Evolutionary conservation across 2,329 filamentous ascomycete species (phyloP).

Genomic region (Furcasterigmium furcatum): DNA sequence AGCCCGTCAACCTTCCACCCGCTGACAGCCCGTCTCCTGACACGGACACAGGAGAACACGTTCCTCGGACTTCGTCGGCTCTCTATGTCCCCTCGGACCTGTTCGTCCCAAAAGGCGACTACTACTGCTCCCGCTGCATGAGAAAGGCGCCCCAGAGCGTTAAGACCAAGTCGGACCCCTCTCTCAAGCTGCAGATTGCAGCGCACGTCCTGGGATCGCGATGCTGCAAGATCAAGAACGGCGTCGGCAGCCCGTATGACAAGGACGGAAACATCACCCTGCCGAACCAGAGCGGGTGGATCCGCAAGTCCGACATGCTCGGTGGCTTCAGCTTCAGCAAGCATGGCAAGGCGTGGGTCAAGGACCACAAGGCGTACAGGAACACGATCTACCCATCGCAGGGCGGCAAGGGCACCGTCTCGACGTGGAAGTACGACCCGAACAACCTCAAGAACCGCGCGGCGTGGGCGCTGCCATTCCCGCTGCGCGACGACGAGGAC

Average conservation of each 20-base stretch:
- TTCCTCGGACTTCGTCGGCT: too few species aligned
- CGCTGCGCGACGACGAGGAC: background rate
- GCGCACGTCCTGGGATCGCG: conserved; percentile 1
- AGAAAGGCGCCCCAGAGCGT: conserved; percentile 7
- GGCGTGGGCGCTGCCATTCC: conserved; percentile 5
- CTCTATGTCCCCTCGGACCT: conserved; percentile 5
- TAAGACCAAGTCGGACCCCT: background rate
- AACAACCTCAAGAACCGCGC: conserved; percentile 22
- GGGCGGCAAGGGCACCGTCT: conserved; percentile 7
- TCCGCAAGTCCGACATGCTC: conserved; percentile 14
- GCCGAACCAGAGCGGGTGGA: conserved; percentile 29
- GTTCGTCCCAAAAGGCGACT: conserved; percentile 20
- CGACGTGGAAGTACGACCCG: conserved; percentile 24
- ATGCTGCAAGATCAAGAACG: conserved; percentile 22
- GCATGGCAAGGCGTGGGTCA: conserved; percentile 19
- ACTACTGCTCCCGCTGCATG: conserved; percentile 25
- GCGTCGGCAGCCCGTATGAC: conserved; percentile 7
- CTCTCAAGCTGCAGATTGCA: background rate
- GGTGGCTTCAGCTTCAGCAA: conserved; percentile 11
- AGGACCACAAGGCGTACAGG: conserved; percentile 19
- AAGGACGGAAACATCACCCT: conserved; percentile 8
- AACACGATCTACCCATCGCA: conserved; percentile 23
- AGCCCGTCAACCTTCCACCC: too few species aligned
- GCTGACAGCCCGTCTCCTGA: too few species aligned
- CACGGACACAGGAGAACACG: too few species aligned